phyloP scores from a whole-genome alignment of 805 yeast species.

The Suhomyces kilbournensis region DNA sequence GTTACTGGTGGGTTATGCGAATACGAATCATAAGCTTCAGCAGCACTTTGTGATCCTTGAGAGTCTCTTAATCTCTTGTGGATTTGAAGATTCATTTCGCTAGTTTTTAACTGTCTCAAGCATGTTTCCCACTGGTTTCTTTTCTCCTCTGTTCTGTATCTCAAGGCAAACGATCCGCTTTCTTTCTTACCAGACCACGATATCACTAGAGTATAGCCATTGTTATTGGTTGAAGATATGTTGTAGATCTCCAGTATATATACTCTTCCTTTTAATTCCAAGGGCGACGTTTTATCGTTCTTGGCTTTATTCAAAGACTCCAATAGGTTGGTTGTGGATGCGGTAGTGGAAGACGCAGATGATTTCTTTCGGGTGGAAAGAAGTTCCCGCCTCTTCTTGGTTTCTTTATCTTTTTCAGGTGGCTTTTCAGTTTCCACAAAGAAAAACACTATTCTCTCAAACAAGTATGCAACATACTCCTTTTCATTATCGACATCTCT shows the following conservation, averaged over 20 bases:
- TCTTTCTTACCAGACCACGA: constrained; percentile 87
- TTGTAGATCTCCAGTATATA: constrained; percentile 63
- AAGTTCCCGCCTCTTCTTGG: constrained; percentile 35
- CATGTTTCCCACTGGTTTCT: constrained; percentile 79
- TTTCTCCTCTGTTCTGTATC: constrained; percentile 79
- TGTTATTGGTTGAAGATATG: constrained; percentile 32
- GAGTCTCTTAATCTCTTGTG: constrained; percentile 37
- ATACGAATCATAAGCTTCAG: constrained; percentile 16
- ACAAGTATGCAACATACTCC: constrained; percentile 85
- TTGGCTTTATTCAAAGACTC: constrained; percentile 32
- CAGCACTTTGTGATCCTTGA: constrained; percentile 24
- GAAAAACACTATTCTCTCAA: constrained; percentile 62
- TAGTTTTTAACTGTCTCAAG: constrained; percentile 47
- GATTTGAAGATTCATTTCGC: constrained; percentile 38
- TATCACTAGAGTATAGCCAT: constrained; percentile 60
- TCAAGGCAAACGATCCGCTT: constrained; percentile 78
- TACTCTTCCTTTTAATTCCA: constrained; percentile 76
- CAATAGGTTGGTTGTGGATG: constrained; percentile 34
- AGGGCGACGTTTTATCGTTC: constrained; percentile 21
- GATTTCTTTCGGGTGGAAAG: constrained; percentile 52
- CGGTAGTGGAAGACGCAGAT: constrained; percentile 39
- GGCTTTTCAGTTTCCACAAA: constrained; percentile 28
- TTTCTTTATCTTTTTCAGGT: constrained; percentile 23
- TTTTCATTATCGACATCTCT: constrained; percentile 71
- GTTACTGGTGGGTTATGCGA: constrained; percentile 3